These are phyloP conservation scores for Suhomyces maxii DNA, from an alignment of 1,139 yeast species.

Conservation along the genomic window DNA sequence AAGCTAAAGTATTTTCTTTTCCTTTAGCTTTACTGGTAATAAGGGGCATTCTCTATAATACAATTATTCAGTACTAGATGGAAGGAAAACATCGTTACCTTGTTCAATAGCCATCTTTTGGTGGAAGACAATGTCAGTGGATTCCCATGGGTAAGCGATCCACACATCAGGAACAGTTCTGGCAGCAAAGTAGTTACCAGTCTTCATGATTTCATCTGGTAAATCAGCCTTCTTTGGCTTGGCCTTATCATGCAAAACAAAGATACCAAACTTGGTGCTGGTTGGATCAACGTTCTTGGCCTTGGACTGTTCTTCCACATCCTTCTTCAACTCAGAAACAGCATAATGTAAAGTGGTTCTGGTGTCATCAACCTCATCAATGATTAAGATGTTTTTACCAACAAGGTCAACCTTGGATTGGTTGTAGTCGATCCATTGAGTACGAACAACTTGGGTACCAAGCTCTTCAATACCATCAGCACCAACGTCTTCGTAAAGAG, in stretches of 20 bases:
- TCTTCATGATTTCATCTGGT: slow-evolving; percentile 61
- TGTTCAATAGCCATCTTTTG: slow-evolving; percentile 79
- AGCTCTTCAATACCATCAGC: slow-evolving; percentile 61
- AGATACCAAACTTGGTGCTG: slow-evolving; percentile 77
- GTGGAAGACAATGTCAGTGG: slow-evolving; percentile 85
- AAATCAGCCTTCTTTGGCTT: slow-evolving; percentile 84
- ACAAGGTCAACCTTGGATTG: slow-evolving; percentile 55
- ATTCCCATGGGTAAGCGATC: slow-evolving; percentile 99
- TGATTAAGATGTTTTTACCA: slow-evolving; percentile 79
- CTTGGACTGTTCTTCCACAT: slow-evolving; percentile 49
- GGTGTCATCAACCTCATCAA: slow-evolving; percentile 95
- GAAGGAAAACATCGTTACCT: slow-evolving; percentile 53
- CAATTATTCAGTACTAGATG: slow-evolving; percentile 30
- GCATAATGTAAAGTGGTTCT: slow-evolving; percentile 95
- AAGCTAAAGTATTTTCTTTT: not conserved
- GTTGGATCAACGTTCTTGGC: slow-evolving; percentile 29
- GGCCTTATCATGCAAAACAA: slow-evolving; percentile 89
- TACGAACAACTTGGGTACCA: slow-evolving; percentile 86
- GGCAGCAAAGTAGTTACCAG: slow-evolving; percentile 84
- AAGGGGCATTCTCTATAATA: slow-evolving; percentile 2
- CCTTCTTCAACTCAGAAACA: slow-evolving; percentile 81
- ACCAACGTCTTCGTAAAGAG: slow-evolving; percentile 80
- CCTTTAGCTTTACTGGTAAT: too few species aligned
- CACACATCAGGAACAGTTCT: slow-evolving; percentile 88
- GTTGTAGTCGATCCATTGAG: slow-evolving; percentile 93